Percentiles rank a stretch among this genome's conserved stretches.
Evolutionary conservation across 208 protist species (phyloP).

Genomic region (Endotrypanum monterogeii): DNA sequence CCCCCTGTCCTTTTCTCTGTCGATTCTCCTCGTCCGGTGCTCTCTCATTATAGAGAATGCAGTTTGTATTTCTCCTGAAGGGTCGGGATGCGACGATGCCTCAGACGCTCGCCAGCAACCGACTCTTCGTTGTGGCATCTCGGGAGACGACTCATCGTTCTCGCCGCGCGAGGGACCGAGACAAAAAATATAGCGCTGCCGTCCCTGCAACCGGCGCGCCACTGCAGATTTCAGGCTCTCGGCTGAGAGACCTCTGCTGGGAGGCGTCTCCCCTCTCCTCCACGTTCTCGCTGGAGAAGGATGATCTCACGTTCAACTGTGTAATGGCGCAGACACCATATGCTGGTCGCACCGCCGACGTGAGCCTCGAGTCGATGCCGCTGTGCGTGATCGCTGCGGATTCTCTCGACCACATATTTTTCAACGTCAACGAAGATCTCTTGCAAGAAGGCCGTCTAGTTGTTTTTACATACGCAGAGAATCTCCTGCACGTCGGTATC

Average conservation of each 20-base stretch:
- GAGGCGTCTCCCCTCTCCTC: conserved; percentile 14
- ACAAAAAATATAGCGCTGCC: conserved; percentile 10
- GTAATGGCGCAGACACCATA: conserved; percentile 40
- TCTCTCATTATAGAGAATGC: conserved; percentile 7
- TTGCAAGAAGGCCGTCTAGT: conserved; percentile 37
- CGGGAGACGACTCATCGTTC: conserved; percentile 27
- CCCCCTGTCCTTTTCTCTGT: too few species aligned
- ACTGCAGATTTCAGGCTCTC: conserved; percentile 25
- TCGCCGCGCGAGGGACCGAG: conserved; percentile 11
- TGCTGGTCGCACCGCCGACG: conserved; percentile 23
- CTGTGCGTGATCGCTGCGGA: conserved; percentile 36
- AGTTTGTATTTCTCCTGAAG: conserved; percentile 29
- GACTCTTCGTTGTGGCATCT: conserved; percentile 27
- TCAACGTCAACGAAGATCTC: conserved; percentile 63
- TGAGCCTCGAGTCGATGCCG: conserved; percentile 40
- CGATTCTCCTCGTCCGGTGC: background rate
- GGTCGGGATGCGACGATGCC: conserved; percentile 11
- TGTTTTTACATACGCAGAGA: conserved; percentile 55
- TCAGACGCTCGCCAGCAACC: conserved; percentile 22
- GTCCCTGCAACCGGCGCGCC: background rate
- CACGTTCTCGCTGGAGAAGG: conserved; percentile 11
- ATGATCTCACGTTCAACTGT: conserved; percentile 27
- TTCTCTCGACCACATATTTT: conserved; percentile 41
- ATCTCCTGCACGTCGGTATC: conserved; percentile 35
- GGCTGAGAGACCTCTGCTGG: conserved; percentile 30